Percentiles rank a stretch among this genome's conserved stretches.
phyloP scores from a whole-genome alignment of 768 basidiomycete genomes.

The Psilocybe sp. region DNA sequence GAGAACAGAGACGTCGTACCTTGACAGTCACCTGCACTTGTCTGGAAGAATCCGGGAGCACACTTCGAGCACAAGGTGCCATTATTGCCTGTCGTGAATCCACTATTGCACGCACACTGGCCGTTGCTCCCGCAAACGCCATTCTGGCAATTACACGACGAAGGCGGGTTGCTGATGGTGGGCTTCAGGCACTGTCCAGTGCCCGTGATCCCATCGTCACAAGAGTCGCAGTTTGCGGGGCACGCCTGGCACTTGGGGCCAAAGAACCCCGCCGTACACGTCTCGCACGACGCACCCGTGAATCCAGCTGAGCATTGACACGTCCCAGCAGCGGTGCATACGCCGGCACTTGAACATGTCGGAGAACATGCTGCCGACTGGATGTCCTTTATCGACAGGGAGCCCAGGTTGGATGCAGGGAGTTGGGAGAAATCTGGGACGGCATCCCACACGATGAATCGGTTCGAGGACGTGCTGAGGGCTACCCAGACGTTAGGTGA shows the following conservation, averaged over 20 bases:
- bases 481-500: conserved; percentile 69
- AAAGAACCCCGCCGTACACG: conserved; percentile 66
- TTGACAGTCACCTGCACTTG: conserved; percentile 70
- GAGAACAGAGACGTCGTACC: conserved; percentile 52
- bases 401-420: conserved; percentile 43
- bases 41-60: conserved; percentile 70
- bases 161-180: conserved; percentile 49
- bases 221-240: conserved; percentile 59
- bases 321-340: conserved; percentile 63
- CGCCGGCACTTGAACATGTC: conserved; percentile 56
- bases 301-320: conserved; percentile 74
- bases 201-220: conserved; percentile 77
- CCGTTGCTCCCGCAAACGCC: conserved; percentile 69
- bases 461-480: conserved; percentile 51
- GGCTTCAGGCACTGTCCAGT: conserved; percentile 64
- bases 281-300: conserved; percentile 72
- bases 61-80: conserved; percentile 79
- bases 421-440: conserved; percentile 72
- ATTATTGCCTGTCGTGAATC: conserved; percentile 67
- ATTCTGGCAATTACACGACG: conserved; percentile 76
- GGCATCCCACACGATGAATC: conserved; percentile 78
- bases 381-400: conserved; percentile 62
- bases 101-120: conserved; percentile 70
- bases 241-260: conserved; percentile 68
- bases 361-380: conserved; percentile 74